Evolutionary conservation across 1,139 yeast species (phyloP).

Genomic region (Pichia sp.): DNA sequence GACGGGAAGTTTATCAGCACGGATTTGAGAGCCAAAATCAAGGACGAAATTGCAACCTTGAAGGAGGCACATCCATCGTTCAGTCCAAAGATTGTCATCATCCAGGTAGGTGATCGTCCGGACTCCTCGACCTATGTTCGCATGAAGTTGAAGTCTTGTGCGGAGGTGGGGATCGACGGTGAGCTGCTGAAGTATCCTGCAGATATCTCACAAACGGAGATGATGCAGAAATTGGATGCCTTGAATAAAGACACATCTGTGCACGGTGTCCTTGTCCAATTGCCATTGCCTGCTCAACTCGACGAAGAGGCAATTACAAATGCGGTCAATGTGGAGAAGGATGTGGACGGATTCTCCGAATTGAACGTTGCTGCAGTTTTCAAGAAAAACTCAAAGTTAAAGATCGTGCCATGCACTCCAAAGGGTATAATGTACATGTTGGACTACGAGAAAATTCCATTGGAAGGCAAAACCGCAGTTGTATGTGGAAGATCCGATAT

Average conservation of each 20-base stretch:
- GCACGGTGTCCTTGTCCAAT: slow-evolving; percentile 67
- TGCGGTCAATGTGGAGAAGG: slow-evolving; percentile 62
- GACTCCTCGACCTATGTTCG: slow-evolving; percentile 76
- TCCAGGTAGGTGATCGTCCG: slow-evolving; percentile 73
- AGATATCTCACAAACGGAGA: slow-evolving; percentile 50
- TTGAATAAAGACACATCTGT: slow-evolving; percentile 61
- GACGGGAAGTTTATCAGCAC: slow-evolving; percentile 33
- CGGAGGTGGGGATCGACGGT: slow-evolving; percentile 61
- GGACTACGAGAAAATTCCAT: slow-evolving; percentile 54
- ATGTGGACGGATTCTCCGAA: slow-evolving; percentile 77
- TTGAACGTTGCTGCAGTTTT: slow-evolving; percentile 72
- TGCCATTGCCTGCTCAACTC: slow-evolving; percentile 68
- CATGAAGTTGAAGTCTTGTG: slow-evolving; percentile 69
- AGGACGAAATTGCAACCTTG: slow-evolving; percentile 46
- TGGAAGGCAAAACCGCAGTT: slow-evolving; percentile 68
- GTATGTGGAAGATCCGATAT: slow-evolving; percentile 79
- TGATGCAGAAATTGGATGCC: slow-evolving; percentile 50
- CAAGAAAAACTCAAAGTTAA: slow-evolving; percentile 67
- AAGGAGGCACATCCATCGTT: slow-evolving; percentile 48
- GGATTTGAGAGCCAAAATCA: slow-evolving; percentile 27
- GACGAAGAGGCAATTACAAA: slow-evolving; percentile 67
- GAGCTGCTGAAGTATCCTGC: slow-evolving; percentile 54
- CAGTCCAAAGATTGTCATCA: slow-evolving; percentile 59
- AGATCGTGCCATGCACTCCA: slow-evolving; percentile 76
- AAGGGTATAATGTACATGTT: slow-evolving; percentile 68